Conservation (phyloP, 768 basidiomycete genomes). For the Fomitopsis serialis region DNA sequence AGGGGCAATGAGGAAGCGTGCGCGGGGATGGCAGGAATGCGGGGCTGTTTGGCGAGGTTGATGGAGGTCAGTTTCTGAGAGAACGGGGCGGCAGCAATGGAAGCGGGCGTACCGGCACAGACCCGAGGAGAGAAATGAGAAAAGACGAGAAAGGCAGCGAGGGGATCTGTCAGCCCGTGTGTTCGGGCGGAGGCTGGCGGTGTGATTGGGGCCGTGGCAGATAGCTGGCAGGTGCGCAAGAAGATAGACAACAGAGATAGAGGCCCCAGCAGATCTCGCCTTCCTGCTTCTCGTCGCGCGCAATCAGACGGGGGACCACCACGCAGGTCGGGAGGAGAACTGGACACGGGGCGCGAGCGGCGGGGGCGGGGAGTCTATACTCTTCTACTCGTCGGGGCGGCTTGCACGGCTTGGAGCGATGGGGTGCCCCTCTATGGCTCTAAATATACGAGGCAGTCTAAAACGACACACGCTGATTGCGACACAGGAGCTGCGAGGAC, state of each 20-base stretch:
- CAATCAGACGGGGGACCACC: neutral
- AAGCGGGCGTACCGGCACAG: neutral
- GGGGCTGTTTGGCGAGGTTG: neutral
- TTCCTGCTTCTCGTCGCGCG: neutral
- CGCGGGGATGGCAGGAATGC: neutral
- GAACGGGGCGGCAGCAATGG: neutral
- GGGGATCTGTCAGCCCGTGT: constrained; percentile 4
- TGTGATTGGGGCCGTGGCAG: neutral
- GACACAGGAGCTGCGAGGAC: neutral
- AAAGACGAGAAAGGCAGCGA: neutral
- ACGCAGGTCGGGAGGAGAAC: neutral
- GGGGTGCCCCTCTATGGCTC: neutral
- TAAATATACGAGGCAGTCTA: neutral
- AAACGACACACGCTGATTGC: neutral
- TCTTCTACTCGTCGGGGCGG: neutral
- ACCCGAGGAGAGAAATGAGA: neutral
- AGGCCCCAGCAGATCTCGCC: neutral
- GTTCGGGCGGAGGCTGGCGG: neutral
- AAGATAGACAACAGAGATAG: neutral
- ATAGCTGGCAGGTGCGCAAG: neutral
- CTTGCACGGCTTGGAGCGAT: neutral
- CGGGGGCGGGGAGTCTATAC: neutral
- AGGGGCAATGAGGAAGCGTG: constrained; percentile 1
- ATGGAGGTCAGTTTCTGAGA: neutral
- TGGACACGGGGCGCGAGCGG: neutral